Conservation (phyloP, 1,284 basidiomycete genomes). For the Sanghuangporus baumii region DNA sequence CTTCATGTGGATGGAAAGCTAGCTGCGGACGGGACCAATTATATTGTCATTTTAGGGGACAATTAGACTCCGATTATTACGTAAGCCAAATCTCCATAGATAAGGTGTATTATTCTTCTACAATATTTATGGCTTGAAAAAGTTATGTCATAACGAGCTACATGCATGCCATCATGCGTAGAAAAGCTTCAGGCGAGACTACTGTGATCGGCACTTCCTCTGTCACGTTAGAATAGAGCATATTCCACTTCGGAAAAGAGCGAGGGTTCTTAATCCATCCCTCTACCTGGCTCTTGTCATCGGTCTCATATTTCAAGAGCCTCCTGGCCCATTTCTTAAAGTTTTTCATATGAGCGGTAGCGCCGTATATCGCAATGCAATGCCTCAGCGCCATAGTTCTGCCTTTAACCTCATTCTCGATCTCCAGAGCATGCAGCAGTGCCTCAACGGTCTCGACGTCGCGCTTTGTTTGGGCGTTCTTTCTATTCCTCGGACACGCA, state of each 20-base stretch:
- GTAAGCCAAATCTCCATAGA: too few species aligned
- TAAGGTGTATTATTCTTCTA: too few species aligned
- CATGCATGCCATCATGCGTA: too few species aligned
- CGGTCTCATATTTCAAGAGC: background rate
- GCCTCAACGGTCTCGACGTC: background rate
- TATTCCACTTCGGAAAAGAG: background rate
- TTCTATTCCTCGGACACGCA: background rate
- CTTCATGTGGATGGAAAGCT: too few species aligned
- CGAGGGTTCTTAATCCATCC: background rate
- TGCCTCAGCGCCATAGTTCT: background rate
- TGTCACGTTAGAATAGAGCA: too few species aligned
- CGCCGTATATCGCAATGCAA: background rate
- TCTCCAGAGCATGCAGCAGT: background rate
- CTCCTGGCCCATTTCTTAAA: constrained; percentile 1
- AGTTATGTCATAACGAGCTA: too few species aligned
- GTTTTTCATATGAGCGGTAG: background rate
- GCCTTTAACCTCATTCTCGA: background rate
- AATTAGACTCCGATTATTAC: too few species aligned
- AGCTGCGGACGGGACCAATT: too few species aligned
- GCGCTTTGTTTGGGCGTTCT: background rate
- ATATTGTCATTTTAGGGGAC: too few species aligned
- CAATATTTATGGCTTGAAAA: too few species aligned
- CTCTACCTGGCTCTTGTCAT: background rate
- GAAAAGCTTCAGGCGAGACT: too few species aligned
- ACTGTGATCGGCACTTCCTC: too few species aligned